Conservation (phyloP, 2,329 filamentous ascomycete species). For the Apiospora koreana region DNA sequence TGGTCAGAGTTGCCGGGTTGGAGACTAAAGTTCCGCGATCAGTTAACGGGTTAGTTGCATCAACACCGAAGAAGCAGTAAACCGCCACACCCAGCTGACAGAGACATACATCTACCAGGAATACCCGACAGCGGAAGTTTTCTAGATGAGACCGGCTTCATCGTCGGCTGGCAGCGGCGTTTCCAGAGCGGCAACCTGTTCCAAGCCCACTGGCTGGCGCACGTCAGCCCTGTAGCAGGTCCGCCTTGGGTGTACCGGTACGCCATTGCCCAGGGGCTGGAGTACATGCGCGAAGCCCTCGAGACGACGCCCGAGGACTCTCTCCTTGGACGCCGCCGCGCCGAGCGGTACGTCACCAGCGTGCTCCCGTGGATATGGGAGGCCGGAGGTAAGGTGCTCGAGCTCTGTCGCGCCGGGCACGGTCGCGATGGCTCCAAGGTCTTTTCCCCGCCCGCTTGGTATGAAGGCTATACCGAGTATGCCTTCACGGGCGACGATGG, state of each 20-base stretch:
- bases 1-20: conserved; percentile 6
- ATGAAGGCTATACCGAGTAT: not conserved
- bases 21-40: not conserved
- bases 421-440: not conserved
- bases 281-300: conserved; percentile 2
- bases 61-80: not conserved
- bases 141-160: not conserved
- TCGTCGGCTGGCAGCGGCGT: not conserved
- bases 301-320: not conserved
- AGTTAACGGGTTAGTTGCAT: not conserved
- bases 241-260: not conserved
- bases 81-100: not conserved
- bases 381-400: not conserved
- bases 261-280: not conserved
- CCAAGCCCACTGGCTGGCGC: not conserved
- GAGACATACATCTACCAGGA: not conserved
- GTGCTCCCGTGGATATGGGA: not conserved
- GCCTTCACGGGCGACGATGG: not conserved
- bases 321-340: not conserved
- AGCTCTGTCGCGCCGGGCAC: not conserved
- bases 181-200: not conserved
- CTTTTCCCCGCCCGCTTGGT: not conserved
- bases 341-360: not conserved
- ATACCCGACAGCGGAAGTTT: not conserved
- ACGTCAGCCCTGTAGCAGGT: not conserved